phyloP scores from a whole-genome alignment of 345 rosid genomes.

The Carallia pectinifolia region DNA sequence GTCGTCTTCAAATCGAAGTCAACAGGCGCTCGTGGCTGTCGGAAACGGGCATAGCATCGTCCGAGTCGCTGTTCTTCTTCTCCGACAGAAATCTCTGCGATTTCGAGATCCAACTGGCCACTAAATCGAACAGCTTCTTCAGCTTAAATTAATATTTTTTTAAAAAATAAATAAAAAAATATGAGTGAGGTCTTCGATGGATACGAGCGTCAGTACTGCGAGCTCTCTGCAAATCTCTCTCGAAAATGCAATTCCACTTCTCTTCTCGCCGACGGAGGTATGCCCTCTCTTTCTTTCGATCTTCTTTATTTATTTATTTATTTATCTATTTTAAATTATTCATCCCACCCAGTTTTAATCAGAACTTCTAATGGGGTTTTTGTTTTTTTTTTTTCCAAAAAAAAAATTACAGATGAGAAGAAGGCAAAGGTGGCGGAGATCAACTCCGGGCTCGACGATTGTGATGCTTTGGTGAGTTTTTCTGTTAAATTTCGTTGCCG shows the following conservation, averaged over 20 bases:
- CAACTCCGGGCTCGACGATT: conserved; percentile 73
- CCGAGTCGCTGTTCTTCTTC: too few relatives aligned
- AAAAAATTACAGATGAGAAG: conserved; percentile 53
- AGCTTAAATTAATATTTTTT: too few relatives aligned
- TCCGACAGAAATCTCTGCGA: too few relatives aligned
- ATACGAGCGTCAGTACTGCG: conserved; percentile 91
- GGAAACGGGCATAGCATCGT: too few relatives aligned
- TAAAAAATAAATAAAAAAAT: background rate
- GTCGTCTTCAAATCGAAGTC: too few relatives aligned
- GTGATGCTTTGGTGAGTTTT: conserved; percentile 67
- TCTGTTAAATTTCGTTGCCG: background rate
- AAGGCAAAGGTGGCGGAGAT: conserved; percentile 52
- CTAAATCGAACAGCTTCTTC: too few relatives aligned
- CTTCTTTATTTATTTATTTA: background rate
- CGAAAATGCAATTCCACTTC: conserved; percentile 66
- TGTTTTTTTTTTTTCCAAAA: background rate
- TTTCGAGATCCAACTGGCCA: too few relatives aligned
- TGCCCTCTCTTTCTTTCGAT: background rate
- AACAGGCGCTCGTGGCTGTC: too few relatives aligned
- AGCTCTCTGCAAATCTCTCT: conserved; percentile 82
- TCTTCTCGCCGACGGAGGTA: conserved; percentile 55
- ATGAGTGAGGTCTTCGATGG: conserved; percentile 91
- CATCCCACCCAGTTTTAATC: background rate
- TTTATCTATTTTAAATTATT: background rate
- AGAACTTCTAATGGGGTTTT: background rate